Percentiles rank a stretch among this genome's conserved stretches.
Evolutionary conservation across 2,329 filamentous ascomycete genomes (phyloP).

Genomic region (Monosporascus ibericus): DNA sequence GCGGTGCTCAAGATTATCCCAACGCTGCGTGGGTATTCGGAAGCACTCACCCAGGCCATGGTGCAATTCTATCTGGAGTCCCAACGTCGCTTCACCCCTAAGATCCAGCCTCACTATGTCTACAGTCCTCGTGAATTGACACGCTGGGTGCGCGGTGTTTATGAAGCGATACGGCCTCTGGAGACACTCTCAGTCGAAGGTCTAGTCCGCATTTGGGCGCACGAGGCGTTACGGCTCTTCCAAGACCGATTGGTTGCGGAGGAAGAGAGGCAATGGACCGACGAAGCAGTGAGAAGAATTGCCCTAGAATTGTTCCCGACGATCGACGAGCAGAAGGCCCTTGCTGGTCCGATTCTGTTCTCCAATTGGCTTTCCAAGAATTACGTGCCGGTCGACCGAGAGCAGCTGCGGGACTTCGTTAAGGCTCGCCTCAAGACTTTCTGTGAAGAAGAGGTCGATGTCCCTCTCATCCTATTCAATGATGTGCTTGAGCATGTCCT

Average conservation of each 20-base stretch:
- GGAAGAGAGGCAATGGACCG: conserved; percentile 92
- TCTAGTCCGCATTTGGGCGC: conserved; percentile 93
- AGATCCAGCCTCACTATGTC: conserved; percentile 97
- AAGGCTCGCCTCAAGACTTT: conserved; percentile 96
- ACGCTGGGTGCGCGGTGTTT: conserved; percentile 93
- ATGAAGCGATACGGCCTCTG: conserved; percentile 90
- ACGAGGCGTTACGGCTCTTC: conserved; percentile 93
- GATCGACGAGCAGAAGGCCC: conserved; percentile 83
- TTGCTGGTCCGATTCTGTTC: conserved; percentile 91
- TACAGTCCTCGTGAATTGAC: conserved; percentile 99
- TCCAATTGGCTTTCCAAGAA: conserved; percentile 99
- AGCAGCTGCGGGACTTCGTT: conserved; percentile 92
- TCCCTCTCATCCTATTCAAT: conserved; percentile 97
- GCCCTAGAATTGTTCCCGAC: conserved; percentile 90
- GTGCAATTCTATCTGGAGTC: conserved; percentile 94
- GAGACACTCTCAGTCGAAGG: conserved; percentile 86
- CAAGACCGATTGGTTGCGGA: conserved; percentile 94
- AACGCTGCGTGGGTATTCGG: conserved; percentile 87
- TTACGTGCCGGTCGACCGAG: conserved; percentile 92
- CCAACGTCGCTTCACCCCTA: conserved; percentile 87
- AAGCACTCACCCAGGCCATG: conserved; percentile 94
- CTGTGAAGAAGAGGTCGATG: conserved; percentile 98
- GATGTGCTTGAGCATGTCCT: conserved; percentile 97
- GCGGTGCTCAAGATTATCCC: conserved; percentile 96
- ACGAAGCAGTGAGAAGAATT: conserved; percentile 78